Evolutionary conservation across 768 basidiomycete species (phyloP).

Genomic region (Kwoniella bestiolae): DNA sequence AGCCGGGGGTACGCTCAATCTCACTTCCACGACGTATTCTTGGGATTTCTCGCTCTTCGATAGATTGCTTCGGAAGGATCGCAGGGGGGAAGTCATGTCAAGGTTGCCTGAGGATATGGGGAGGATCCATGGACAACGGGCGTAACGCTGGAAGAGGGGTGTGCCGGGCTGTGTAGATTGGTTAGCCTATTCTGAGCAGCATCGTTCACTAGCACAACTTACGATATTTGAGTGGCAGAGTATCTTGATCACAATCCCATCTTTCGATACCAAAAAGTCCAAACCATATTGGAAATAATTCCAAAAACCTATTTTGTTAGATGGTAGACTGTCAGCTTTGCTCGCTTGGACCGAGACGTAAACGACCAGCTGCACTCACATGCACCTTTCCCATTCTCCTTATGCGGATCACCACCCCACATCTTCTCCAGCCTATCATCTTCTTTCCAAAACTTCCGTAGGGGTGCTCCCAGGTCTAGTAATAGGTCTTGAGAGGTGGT

Average conservation of each 20-base stretch:
- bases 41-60: not conserved
- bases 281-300: constrained; percentile 92
- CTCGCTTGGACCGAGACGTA: not conserved
- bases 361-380: constrained; percentile 15
- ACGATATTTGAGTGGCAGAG: constrained; percentile 87
- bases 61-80: constrained; percentile 29
- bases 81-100: constrained; percentile 25
- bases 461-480: constrained; percentile 77
- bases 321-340: not conserved
- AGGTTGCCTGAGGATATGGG: constrained; percentile 22
- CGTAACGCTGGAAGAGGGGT: constrained; percentile 85
- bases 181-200: too few species aligned
- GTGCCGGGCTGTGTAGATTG: constrained; percentile 79
- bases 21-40: constrained; percentile 20
- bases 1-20: constrained; percentile 19
- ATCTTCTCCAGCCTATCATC: constrained; percentile 62
- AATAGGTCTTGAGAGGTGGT: constrained; percentile 83
- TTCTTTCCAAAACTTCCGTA: constrained; percentile 80
- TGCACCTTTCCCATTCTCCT: constrained; percentile 9
- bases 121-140: constrained; percentile 89
- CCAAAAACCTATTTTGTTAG: constrained; percentile 41
- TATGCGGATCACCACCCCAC: constrained; percentile 35
- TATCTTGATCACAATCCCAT: constrained; percentile 77
- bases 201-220: too few species aligned
- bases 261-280: constrained; percentile 73